Evolutionary conservation across 2,329 filamentous ascomycete genomes (phyloP), one percentile per base, ranked within the genome.

Genomic region (Colletotrichum echinochloae): DNA sequence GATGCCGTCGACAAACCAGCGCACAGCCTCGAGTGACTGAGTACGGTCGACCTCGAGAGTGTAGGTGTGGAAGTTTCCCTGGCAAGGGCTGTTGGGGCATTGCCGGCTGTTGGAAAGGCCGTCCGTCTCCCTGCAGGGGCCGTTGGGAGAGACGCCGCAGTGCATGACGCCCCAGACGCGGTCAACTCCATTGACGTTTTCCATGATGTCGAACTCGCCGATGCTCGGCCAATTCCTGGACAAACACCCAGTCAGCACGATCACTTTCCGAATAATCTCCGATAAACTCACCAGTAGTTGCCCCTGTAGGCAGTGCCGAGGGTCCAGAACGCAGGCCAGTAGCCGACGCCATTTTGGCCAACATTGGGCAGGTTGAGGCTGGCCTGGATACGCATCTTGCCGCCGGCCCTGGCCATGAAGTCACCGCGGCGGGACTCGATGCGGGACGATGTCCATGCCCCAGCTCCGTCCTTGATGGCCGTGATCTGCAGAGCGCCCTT

Each of bases 251-350:
- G 5, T 62, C 30, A 60, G 56, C 18, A 35, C 39, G 11, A 37
- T 8, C 2, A 44, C 16, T 11, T 14, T 23, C 8, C 4, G 23
- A 18, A 18, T 5, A 9, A 18, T 35, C 6, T 14, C 33, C 11
- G 20, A 2, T 20, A 46, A 14, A 41, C 70, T 51, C 9, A 72
- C 35, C 70, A 74, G 73, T 81, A 81, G 71, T 81, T 79, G 37
- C 75, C 75, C 46, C 83, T 79, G 75, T 80, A 83, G 2, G 71
- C 74, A 11, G 74, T 65, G 2, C 84, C 83, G 18, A 86, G 78
- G 18, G 80, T 76, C 84, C 83, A 86, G 69, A 86, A 85, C 0
- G 83, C 84, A 0, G 81, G 81, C 84, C 84, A 86, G 72, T 67
- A 79, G 73, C 71, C 68, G 28, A 68, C 54, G 1, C 76, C 51